These are phyloP conservation scores for Hyphodiscus hymeniophilus DNA, from an alignment of 495 filamentous ascomycete genomes.

Conservation along the genomic window DNA sequence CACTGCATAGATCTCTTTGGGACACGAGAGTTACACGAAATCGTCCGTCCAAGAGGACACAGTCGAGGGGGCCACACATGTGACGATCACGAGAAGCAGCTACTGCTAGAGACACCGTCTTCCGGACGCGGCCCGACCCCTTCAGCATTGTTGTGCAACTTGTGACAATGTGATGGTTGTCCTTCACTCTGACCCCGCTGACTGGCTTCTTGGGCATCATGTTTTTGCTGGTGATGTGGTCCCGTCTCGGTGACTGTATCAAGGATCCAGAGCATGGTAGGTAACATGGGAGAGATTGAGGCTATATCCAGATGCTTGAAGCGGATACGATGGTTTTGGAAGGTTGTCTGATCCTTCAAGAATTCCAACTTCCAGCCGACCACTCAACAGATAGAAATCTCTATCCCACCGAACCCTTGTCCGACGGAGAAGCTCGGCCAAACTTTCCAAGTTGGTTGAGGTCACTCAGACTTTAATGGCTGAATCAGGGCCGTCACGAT, in stretches of 20 bases:
- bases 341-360: not conserved
- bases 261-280: too few relatives aligned
- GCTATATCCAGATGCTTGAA: not conserved
- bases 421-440: not conserved
- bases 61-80: constrained; percentile 3
- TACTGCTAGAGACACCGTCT: not conserved
- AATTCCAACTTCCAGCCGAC: too few relatives aligned
- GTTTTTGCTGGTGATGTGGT: too few relatives aligned
- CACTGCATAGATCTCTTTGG: constrained; percentile 12
- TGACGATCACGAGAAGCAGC: constrained; percentile 21
- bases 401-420: not conserved
- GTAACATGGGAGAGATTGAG: constrained; percentile 11
- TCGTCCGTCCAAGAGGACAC: constrained; percentile 3
- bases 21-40: constrained; percentile 17
- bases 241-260: too few relatives aligned
- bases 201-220: not conserved
- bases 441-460: not conserved
- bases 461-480: not conserved
- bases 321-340: not conserved
- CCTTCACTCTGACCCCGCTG: constrained; percentile 1
- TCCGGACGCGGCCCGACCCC: constrained; percentile 17
- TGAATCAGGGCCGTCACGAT: constrained; percentile 4
- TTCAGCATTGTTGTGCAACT: too few relatives aligned
- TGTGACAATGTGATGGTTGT: too few relatives aligned
- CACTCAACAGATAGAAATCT: not conserved